phyloP scores from a whole-genome alignment of 495 filamentous ascomycete genomes.

The Aspergillus ellipticus region DNA sequence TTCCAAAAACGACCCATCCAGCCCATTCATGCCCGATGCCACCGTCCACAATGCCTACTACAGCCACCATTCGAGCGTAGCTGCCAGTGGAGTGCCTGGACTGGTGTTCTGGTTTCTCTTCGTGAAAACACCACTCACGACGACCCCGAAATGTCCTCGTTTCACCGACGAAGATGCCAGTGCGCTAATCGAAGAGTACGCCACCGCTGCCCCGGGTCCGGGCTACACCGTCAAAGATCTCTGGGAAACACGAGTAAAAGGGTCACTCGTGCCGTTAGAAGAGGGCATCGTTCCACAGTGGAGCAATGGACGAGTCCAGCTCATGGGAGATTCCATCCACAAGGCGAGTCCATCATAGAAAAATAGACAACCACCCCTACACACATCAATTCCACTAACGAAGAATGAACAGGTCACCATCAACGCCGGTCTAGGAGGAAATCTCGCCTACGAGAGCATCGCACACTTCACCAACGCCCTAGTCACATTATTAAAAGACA shows the following conservation, averaged over 20 bases:
- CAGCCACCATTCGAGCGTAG: constrained; percentile 8
- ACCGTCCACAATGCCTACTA: constrained; percentile 19
- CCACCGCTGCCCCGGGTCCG: constrained; percentile 9
- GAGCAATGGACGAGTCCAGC: constrained; percentile 14
- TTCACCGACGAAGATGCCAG: constrained; percentile 15
- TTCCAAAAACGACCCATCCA: constrained; percentile 18
- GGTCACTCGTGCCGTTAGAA: constrained; percentile 17
- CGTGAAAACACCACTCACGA: constrained; percentile 11
- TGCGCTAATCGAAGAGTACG: constrained; percentile 11
- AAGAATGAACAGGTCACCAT: constrained; percentile 6
- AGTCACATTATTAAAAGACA: constrained; percentile 7
- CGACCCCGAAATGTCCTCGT: constrained; percentile 10
- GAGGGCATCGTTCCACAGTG: constrained; percentile 20
- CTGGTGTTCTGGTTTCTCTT: constrained; percentile 24
- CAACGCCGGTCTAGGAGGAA: constrained; percentile 17
- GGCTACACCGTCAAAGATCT: constrained; percentile 21
- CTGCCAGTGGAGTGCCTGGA: constrained; percentile 13
- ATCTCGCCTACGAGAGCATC: constrained; percentile 17
- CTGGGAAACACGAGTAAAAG: constrained; percentile 17
- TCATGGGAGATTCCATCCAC: constrained; percentile 22
- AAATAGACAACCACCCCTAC: background rate
- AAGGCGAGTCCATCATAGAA: constrained; percentile 9
- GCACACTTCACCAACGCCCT: constrained; percentile 14
- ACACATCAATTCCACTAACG: background rate
- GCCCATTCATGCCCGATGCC: constrained; percentile 13